Evolutionary conservation across 306 rosid species (phyloP), one percentile per base, ranked within the genome.

Genomic region (Benincasa hispida): DNA sequence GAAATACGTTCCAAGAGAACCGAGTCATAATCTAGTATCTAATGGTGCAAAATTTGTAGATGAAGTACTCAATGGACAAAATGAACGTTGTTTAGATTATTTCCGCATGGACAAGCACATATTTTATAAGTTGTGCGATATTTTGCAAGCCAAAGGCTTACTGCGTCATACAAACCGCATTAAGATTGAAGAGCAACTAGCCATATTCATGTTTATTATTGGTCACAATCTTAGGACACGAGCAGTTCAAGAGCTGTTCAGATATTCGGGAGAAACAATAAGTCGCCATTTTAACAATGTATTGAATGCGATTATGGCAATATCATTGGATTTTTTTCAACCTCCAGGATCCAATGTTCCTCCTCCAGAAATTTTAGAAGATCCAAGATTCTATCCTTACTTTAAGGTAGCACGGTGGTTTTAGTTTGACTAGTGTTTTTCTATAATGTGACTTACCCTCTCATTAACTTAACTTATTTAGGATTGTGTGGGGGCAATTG

Each of bases 261-360:
- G 82, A 78, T 91, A 91, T 80, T 93, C 98, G 34, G 96, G 96
- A 37, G 98, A 93, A 84, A 93, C 96, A 15, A 93, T 93, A 50
- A 93, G 96, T 79, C 95, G 96, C 45, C 96, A 93, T 79, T 93
- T 93, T 81, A 93, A 93, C 85, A 89, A 93, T 78, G 98, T 91
- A 75, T 81, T 93, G 82, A 93, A 87, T 51, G 96, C 93, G 12
- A 81, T 93, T 65, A 88, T 91, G 91, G 88, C 96, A 6, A 88
- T 93, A 75, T 89, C 96, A 0, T 78, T 83, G 57, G 98, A 91
- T 67, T 91, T 85, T 72, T 91, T 93, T 81, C 89, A 78, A 86
- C 88, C 95, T 73, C 90, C 92, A 18, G 85, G 84, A 14, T 77
- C 84, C 13, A 87, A 81, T 60, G 80, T 89, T 80, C 90, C 92